Base-by-base conservation (phyloP, 345 rosid species). In the Luvunga scandens region DNA sequence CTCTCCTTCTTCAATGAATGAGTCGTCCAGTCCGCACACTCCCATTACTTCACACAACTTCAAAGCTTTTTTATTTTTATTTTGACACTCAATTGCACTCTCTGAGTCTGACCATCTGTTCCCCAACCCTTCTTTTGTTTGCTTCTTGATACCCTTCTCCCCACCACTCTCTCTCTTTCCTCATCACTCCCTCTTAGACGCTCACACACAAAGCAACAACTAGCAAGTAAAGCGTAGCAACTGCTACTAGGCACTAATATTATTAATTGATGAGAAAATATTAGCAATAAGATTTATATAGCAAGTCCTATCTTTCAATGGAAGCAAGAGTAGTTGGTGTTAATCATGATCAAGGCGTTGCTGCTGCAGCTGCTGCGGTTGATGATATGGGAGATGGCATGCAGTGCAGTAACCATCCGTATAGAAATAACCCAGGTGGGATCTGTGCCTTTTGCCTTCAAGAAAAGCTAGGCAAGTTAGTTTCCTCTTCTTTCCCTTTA, bases 401-500 rank as follows among this genome's bases (percentile, higher is more conserved):
- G 93, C 92, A 90, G 71, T 92, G 99, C 78, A 79, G 86, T 79
- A 87, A 91, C 62, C 98, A 94, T 82, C 97, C 94, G 45, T 89
- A 86, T 42, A 87, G 90, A 0, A 89, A 84, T 78, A 94, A 96
- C 90, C 93, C 95, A 50, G 98, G 98, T 67, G 99, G 99, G 83
- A 92, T 96, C 90, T 96, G 99, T 83, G 99, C 98, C 67, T 90
- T 94, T 82, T 96, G 99, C 78, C 98, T 96, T 56, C 98, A 96
- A 74, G 99, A 96, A 53, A 94, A 94, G 89, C 94, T 96, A 22
- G 98, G 99, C 34, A 96, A 96, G 88, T 89, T 96, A 39, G 98
- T 96, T 31, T 92, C 98, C 76, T 94, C 98, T 38, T 89, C 95
- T 60, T 90, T 90, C 83, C 93, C 99, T 19, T 72, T 89, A 13